Conservation (phyloP, 2,329 filamentous ascomycete genomes). For the Mariannaea sp. region DNA sequence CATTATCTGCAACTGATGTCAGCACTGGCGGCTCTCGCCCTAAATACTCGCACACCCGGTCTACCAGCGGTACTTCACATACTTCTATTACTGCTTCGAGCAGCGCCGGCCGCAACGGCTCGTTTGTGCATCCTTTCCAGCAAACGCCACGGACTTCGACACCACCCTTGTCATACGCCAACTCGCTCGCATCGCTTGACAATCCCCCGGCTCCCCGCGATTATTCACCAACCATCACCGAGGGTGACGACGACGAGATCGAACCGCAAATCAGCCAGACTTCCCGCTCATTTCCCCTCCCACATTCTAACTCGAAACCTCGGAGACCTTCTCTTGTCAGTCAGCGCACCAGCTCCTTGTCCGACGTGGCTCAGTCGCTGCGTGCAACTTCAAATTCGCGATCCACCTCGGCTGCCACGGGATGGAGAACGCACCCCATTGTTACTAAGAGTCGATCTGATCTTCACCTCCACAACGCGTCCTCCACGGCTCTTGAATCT, state of each 20-base stretch:
- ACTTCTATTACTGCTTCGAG: conserved; percentile 59
- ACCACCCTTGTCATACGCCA: conserved; percentile 62
- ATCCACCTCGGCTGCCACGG: conserved; percentile 38
- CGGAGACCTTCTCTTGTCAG: conserved; percentile 41
- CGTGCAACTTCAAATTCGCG: conserved; percentile 37
- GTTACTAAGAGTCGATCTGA: conserved; percentile 53
- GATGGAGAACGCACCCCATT: conserved; percentile 46
- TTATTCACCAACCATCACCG: conserved; percentile 60
- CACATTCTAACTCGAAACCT: conserved; percentile 28
- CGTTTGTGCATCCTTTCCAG: conserved; percentile 68
- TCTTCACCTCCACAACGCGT: conserved; percentile 45
- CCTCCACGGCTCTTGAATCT: conserved; percentile 36
- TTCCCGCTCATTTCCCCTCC: conserved; percentile 28
- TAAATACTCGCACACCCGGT: conserved; percentile 60
- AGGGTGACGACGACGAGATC: conserved; percentile 55
- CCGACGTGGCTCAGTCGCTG: conserved; percentile 41
- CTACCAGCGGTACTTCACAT: conserved; percentile 63
- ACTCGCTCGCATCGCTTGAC: conserved; percentile 59
- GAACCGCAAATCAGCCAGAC: conserved; percentile 31
- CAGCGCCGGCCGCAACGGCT: conserved; percentile 55
- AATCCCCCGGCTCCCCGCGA: conserved; percentile 50
- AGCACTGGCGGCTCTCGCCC: conserved; percentile 36
- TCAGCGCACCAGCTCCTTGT: conserved; percentile 43
- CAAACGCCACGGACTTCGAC: conserved; percentile 66
- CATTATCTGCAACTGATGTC: conserved; percentile 45